Conservation (phyloP, 805 yeast species). For the Phaffomyces thermotolerans region DNA sequence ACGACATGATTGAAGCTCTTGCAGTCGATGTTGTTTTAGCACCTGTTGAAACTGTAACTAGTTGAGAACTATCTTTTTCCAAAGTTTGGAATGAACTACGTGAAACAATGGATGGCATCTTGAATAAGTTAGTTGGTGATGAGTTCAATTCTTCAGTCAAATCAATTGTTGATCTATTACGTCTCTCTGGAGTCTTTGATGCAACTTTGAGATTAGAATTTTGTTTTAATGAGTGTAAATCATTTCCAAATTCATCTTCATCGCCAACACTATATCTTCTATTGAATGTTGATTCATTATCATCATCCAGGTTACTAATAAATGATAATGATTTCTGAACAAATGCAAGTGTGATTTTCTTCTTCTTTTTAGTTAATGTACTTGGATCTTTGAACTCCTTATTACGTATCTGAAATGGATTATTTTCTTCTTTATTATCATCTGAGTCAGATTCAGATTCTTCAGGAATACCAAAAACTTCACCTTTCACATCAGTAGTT, state of each 20-base stretch:
- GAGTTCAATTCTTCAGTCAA: conserved; percentile 12
- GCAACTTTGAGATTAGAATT: conserved; percentile 29
- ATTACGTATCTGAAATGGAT: conserved; percentile 24
- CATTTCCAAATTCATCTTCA: conserved; percentile 35
- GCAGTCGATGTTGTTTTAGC: conserved; percentile 50
- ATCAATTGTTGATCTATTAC: conserved; percentile 13
- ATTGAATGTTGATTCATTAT: conserved; percentile 8
- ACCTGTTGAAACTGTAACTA: conserved; percentile 45
- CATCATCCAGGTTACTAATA: conserved; percentile 30
- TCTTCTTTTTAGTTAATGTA: conserved; percentile 24
- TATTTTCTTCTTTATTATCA: conserved; percentile 21
- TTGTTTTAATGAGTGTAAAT: conserved; percentile 39
- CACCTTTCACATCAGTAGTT: conserved; percentile 24
- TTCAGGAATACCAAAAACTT: conserved; percentile 24
- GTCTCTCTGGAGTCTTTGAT: conserved; percentile 23
- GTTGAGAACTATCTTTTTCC: conserved; percentile 25
- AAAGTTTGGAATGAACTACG: conserved; percentile 34
- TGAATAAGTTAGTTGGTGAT: conserved; percentile 19
- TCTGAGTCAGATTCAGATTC: conserved; percentile 20
- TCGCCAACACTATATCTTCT: conserved; percentile 21
- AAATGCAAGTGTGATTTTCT: conserved; percentile 43
- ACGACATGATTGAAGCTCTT: conserved; percentile 50
- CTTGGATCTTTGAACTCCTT: conserved; percentile 19
- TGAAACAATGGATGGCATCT: conserved; percentile 35
- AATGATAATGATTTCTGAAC: conserved; percentile 53